Evolutionary conservation across 2,329 filamentous ascomycete genomes (phyloP).

Genomic region (Leptographium galeiforme): DNA sequence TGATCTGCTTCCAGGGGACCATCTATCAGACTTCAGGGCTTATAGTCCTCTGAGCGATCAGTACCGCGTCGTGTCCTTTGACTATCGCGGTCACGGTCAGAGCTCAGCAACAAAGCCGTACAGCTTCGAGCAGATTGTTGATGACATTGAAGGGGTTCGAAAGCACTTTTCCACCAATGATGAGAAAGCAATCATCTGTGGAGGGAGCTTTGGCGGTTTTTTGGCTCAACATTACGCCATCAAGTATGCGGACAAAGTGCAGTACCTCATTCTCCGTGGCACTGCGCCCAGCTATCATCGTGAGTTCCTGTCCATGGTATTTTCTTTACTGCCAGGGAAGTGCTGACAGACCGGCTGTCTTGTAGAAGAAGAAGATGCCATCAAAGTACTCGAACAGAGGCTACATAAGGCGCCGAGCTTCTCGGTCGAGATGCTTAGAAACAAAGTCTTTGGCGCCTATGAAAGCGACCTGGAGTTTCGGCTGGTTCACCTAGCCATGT

Average conservation of each 20-base stretch:
- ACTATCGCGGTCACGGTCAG: constrained; percentile 22
- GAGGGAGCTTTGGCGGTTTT: constrained; percentile 26
- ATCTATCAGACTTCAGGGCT: constrained; percentile 20
- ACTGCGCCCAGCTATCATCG: constrained; percentile 23
- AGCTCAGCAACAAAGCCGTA: constrained; percentile 21
- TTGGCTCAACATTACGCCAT: constrained; percentile 26
- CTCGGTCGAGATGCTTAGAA: constrained; percentile 21
- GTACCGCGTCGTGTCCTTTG: constrained; percentile 22
- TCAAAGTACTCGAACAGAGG: constrained; percentile 17
- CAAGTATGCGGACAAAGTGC: constrained; percentile 18
- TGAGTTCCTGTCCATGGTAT: neutral
- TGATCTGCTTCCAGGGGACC: constrained; percentile 12
- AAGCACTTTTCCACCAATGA: constrained; percentile 15
- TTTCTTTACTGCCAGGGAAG: no score
- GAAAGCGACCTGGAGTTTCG: constrained; percentile 24
- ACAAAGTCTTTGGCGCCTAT: constrained; percentile 24
- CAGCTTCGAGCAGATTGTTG: constrained; percentile 23
- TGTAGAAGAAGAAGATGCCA: constrained; percentile 19
- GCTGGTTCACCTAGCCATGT: constrained; percentile 23
- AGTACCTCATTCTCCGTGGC: constrained; percentile 21
- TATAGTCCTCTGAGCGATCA: constrained; percentile 16
- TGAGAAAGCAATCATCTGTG: constrained; percentile 19
- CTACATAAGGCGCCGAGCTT: constrained; percentile 21
- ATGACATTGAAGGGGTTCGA: constrained; percentile 21
- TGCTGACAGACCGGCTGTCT: neutral